Evolutionary conservation across 768 basidiomycete genomes (phyloP).

Genomic region (Suillus americanus): DNA sequence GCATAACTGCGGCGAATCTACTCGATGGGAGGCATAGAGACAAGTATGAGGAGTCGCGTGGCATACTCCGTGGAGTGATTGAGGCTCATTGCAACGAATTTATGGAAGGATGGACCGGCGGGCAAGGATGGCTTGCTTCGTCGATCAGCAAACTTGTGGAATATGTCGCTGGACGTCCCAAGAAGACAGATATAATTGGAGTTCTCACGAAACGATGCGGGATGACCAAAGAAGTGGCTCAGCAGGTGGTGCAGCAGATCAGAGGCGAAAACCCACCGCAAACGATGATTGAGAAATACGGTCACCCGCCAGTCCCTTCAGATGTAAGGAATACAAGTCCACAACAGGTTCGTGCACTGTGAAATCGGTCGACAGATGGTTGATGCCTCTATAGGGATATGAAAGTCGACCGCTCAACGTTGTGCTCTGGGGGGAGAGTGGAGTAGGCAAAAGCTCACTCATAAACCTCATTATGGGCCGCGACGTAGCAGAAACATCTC

Average conservation of each 20-base stretch:
- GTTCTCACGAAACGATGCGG: conserved; percentile 20
- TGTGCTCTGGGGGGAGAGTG: conserved; percentile 43
- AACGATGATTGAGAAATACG: too few species aligned
- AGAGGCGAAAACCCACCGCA: too few species aligned
- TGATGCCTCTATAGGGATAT: not conserved
- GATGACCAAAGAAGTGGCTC: conserved; percentile 11
- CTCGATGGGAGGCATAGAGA: conserved; percentile 23
- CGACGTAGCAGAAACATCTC: conserved; percentile 30
- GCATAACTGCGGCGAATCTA: conserved; percentile 35
- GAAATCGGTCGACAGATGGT: not conserved
- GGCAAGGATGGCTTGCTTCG: conserved; percentile 10
- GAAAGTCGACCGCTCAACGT: conserved; percentile 25
- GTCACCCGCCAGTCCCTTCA: not conserved
- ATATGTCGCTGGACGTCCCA: not conserved
- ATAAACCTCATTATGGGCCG: conserved; percentile 39
- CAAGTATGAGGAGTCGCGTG: conserved; percentile 36
- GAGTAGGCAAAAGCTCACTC: conserved; percentile 43
- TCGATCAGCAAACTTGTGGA: not conserved
- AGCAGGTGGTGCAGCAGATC: not conserved
- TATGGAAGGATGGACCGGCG: conserved; percentile 10
- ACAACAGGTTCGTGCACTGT: not conserved
- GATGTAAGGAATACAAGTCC: not conserved
- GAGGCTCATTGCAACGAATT: not conserved
- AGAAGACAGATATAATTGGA: not conserved
- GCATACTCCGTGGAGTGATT: not conserved